Base-by-base conservation (phyloP, 2,329 filamentous ascomycete species). In the Alternaria sp. region DNA sequence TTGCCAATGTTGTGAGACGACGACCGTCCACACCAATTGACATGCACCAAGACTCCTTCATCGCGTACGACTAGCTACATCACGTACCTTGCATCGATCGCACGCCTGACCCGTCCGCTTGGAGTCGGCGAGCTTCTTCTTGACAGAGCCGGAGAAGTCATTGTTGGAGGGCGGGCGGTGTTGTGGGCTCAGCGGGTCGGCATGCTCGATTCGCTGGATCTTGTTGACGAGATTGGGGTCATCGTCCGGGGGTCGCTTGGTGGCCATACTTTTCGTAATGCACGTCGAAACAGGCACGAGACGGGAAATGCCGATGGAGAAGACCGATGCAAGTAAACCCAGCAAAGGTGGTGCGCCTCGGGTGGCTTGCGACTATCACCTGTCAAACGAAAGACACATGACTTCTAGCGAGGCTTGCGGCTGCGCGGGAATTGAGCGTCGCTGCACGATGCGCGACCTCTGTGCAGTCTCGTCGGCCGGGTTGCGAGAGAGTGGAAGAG, bases 101-200 rank as follows among this genome's bases (percentile, higher is more conserved):
- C 93, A 96, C 30, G 93, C 93, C 82, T 96, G 93, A 10, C 93
- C 93, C 0, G 93, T 96, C 61, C 88, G 83, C 66, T 85, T 85
- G 58, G 85, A 87, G 60, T 82, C 82, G 56, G 82, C 80, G 58
- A 88, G 79, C 71, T 84, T 84, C 79, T 87, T 86, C 79, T 84
- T 86, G 55, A 80, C 77, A 11, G 71, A 73, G 59, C 69, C 71
- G 9, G 77, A 80, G 65, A 79, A 80, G 69, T 80, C 78, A 58
- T 65, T 71, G 68, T 67, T 71, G 14, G 62, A 20, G 43, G 61
- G 30, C 6, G 49, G 60, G 58, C 70, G 71, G 30, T 65, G 67
- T 62, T 66, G 69, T 12, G 72, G 74, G 33, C 68, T 72, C 49
- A 60, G 25, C 26, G 65, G 57, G 33, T 64, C 49, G 54, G 58